Conservation (phyloP, 1,139 yeast species). For the Lodderomyces metapsilosis region DNA sequence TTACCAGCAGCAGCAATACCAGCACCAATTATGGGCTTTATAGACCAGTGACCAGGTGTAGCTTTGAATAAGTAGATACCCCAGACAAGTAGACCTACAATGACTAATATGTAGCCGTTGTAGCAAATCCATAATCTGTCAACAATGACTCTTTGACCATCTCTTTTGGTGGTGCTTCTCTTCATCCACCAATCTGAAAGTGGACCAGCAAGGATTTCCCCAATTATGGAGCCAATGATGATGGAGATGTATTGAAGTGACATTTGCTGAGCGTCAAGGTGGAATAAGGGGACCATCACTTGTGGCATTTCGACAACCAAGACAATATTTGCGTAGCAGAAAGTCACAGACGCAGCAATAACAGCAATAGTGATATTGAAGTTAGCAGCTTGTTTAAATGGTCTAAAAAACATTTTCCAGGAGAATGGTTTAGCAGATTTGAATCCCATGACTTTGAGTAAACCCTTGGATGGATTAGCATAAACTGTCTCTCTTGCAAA, state of each 20-base stretch:
- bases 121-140: slow-evolving; percentile 23
- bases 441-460: slow-evolving; percentile 8
- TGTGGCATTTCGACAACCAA: slow-evolving; percentile 26
- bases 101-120: slow-evolving; percentile 19
- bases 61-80: slow-evolving; percentile 22
- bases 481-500: slow-evolving; percentile 17
- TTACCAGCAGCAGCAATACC: slow-evolving; percentile 26
- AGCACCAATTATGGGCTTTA: slow-evolving; percentile 24
- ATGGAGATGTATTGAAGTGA: slow-evolving; percentile 24
- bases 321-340: slow-evolving; percentile 23
- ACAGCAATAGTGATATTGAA: slow-evolving; percentile 16
- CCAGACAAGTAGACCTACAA: slow-evolving; percentile 24
- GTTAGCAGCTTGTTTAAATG: slow-evolving; percentile 15
- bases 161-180: slow-evolving; percentile 13
- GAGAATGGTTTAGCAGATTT: slow-evolving; percentile 9
- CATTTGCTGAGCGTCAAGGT: slow-evolving; percentile 21
- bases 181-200: slow-evolving; percentile 27
- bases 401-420: slow-evolving; percentile 12
- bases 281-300: slow-evolving; percentile 20
- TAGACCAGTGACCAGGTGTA: slow-evolving; percentile 20
- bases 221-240: slow-evolving; percentile 23
- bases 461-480: slow-evolving; percentile 4
- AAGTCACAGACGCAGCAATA: slow-evolving; percentile 21
- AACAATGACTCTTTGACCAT: slow-evolving; percentile 17
- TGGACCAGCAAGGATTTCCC: slow-evolving; percentile 25